A percentile compares a stretch with the other conserved stretches of the same genome.
Conservation (phyloP, 192 early-diverging fungal genomes). For the Rhizophagus clarus region DNA sequence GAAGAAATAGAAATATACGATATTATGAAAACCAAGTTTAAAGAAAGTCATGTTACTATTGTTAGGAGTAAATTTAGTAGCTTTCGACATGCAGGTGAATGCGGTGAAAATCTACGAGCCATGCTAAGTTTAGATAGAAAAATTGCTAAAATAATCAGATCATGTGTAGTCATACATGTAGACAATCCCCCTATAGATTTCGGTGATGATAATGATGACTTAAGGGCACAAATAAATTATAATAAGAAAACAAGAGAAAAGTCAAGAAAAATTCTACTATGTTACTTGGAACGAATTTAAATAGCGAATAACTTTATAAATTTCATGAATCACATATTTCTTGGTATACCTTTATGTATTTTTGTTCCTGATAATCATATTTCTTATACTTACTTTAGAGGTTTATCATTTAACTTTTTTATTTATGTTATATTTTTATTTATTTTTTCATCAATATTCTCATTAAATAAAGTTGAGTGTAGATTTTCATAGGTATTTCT, state of each 20-base stretch:
- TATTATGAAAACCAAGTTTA: neutral
- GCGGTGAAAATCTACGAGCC: neutral
- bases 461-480: too few species aligned
- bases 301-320: too few species aligned
- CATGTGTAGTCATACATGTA: neutral
- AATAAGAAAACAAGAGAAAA: neutral
- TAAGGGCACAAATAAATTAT: neutral
- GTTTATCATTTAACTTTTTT: too few species aligned
- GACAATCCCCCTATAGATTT: conserved; percentile 1
- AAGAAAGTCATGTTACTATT: conserved; percentile 13
- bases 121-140: neutral
- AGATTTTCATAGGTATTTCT: too few species aligned
- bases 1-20: neutral
- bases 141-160: neutral
- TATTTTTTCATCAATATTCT: too few species aligned
- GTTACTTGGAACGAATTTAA: neutral
- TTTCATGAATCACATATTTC: too few species aligned
- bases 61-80: neutral
- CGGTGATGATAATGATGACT: neutral
- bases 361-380: too few species aligned
- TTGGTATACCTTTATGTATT: too few species aligned
- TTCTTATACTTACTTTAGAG: too few species aligned
- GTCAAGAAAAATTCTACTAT: too few species aligned
- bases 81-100: neutral
- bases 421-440: too few species aligned